Evolutionary conservation across 257 asterid genomes (phyloP).

Genomic region (Coffea canephora): DNA sequence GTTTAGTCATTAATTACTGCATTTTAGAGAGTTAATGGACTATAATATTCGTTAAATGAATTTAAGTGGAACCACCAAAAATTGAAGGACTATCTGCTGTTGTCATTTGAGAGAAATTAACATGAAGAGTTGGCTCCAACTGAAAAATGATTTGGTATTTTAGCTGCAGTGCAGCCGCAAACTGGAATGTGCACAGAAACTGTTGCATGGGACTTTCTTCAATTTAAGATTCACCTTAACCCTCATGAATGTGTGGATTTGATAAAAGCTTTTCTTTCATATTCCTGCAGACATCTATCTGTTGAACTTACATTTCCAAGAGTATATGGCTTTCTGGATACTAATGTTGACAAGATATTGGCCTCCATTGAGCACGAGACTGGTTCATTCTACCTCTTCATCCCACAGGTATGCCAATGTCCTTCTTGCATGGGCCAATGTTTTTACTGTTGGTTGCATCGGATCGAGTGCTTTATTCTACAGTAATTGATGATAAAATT

Average conservation of each 20-base stretch:
- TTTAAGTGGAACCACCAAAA: neutral
- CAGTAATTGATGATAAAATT: neutral
- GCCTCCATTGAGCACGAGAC: conserved; percentile 46
- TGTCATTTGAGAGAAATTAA: neutral
- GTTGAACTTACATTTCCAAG: conserved; percentile 60
- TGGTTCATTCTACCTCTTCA: conserved; percentile 64
- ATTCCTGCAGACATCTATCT: conserved; percentile 53
- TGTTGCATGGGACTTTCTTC: neutral
- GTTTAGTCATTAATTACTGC: no score
- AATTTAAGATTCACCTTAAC: neutral
- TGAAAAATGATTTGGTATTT: neutral
- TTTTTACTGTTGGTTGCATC: neutral
- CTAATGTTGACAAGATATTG: conserved; percentile 42
- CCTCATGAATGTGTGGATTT: neutral
- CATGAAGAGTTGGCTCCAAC: neutral
- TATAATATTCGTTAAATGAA: neutral
- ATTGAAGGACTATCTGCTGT: neutral
- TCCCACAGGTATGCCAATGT: conserved; percentile 60
- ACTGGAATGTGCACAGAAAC: neutral
- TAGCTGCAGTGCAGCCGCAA: neutral
- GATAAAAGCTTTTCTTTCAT: conserved; percentile 6
- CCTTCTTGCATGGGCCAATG: conserved; percentile 10
- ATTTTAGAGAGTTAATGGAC: no score
- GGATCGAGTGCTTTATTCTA: no score
- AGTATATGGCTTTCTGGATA: conserved; percentile 77